These are phyloP conservation scores for Metroxylon sagu DNA, from an alignment of 176 grass and related monocot species.

Conservation along the genomic window DNA sequence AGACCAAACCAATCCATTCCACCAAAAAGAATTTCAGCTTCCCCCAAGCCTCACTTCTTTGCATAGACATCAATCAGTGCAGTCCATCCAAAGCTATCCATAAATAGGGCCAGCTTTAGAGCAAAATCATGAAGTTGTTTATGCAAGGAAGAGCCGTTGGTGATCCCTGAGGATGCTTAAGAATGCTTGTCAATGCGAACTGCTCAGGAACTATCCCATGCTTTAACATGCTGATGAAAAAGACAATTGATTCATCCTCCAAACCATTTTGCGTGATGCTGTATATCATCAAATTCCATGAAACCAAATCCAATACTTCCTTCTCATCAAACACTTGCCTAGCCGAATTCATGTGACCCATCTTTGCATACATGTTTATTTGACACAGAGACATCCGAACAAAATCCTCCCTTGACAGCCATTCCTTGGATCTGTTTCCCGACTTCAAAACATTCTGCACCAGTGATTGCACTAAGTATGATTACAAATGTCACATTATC, in stretches of 20 bases:
- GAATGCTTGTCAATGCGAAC: conserved; percentile 18
- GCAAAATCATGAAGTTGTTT: conserved; percentile 17
- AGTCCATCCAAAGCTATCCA: conserved; percentile 19
- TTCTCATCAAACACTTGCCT: conserved; percentile 16
- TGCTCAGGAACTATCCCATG: conserved; percentile 20
- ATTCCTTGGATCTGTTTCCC: conserved; percentile 9
- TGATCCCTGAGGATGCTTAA: conserved; percentile 16
- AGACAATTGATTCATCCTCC: conserved; percentile 11
- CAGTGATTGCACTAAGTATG: conserved; percentile 11
- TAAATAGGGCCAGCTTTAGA: conserved; percentile 3
- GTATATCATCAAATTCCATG: conserved; percentile 19
- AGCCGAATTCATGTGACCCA: conserved; percentile 1
- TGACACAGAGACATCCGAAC: conserved; percentile 17
- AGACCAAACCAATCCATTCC: conserved; percentile 17
- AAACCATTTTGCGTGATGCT: conserved; percentile 1
- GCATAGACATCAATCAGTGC: conserved; percentile 13
- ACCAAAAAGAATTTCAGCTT: conserved; percentile 13
- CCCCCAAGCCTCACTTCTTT: conserved; percentile 12
- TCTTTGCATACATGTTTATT: conserved; percentile 24
- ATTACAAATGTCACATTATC: conserved; percentile 21
- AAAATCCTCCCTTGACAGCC: conserved; percentile 4
- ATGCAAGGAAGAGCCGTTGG: not conserved
- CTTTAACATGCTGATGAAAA: conserved; percentile 12
- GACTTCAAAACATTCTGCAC: conserved; percentile 6
- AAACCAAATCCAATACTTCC: conserved; percentile 10